phyloP scores from a whole-genome alignment of 768 basidiomycete genomes.

The Daedaleopsis sinensis region DNA sequence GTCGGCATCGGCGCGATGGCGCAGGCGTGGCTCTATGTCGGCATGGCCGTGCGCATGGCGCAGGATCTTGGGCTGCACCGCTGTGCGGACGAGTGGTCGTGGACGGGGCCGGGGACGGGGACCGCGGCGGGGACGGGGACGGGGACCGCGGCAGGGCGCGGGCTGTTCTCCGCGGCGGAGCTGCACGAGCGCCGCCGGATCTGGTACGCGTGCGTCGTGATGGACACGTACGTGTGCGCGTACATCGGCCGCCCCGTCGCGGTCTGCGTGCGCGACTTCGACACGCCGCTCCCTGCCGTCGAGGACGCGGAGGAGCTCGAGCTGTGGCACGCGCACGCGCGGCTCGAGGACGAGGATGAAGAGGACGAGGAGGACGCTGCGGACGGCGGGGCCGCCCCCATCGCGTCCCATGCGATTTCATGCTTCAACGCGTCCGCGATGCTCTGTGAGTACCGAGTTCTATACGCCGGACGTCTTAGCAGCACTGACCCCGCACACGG shows the following conservation, averaged over 20 bases:
- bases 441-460: slow-evolving; percentile 68
- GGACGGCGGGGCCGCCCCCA: slow-evolving; percentile 28
- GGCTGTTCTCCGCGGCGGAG: slow-evolving; percentile 61
- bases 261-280: slow-evolving; percentile 76
- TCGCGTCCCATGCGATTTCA: slow-evolving; percentile 60
- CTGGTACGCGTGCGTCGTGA: slow-evolving; percentile 78
- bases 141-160: slow-evolving; percentile 59
- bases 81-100: slow-evolving; percentile 79
- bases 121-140: too few species aligned
- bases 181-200: slow-evolving; percentile 72
- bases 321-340: slow-evolving; percentile 42
- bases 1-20: slow-evolving; percentile 90
- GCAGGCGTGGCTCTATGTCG: slow-evolving; percentile 82
- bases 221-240: slow-evolving; percentile 80
- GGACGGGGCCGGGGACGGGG: too few species aligned
- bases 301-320: slow-evolving; percentile 73
- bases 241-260: slow-evolving; percentile 81
- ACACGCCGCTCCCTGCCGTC: slow-evolving; percentile 65
- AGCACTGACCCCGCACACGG: background rate
- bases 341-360: too few species aligned
- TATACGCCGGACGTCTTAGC: slow-evolving; percentile 1
- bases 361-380: slow-evolving; percentile 29
- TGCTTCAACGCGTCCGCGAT: slow-evolving; percentile 76
- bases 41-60: slow-evolving; percentile 92
- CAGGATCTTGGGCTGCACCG: slow-evolving; percentile 87